Conservation (phyloP, 2,329 filamentous ascomycete genomes). For the Leptographium galeiforme region DNA sequence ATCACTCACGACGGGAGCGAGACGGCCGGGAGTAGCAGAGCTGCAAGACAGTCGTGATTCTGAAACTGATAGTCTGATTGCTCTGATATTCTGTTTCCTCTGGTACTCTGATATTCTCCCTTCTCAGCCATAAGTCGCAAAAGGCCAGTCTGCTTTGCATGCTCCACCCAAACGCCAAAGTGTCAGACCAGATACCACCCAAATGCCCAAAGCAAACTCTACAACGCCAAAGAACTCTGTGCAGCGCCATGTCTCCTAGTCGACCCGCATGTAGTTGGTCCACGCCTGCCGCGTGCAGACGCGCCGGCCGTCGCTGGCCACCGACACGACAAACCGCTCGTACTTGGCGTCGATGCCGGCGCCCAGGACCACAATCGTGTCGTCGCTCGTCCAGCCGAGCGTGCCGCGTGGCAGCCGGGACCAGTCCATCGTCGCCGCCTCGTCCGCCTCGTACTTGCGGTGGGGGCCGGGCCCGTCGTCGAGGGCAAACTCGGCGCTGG, state of each 20-base stretch:
- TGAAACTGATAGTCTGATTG: no score
- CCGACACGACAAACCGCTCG: conserved; percentile 72
- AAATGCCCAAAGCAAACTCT: neutral
- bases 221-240: neutral
- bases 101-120: neutral
- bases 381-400: conserved; percentile 70
- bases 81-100: neutral
- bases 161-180: neutral
- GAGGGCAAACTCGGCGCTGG: conserved; percentile 68
- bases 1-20: neutral
- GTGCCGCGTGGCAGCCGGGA: conserved; percentile 63
- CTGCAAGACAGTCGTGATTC: neutral
- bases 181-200: neutral
- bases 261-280: conserved; percentile 54
- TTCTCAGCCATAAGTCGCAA: no score
- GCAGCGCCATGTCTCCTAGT: neutral
- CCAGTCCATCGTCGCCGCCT: conserved; percentile 33
- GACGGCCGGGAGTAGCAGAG: neutral
- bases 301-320: conserved; percentile 53
- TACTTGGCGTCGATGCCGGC: conserved; percentile 70
- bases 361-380: conserved; percentile 61
- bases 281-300: conserved; percentile 61
- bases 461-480: conserved; percentile 39
- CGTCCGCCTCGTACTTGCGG: conserved; percentile 20
- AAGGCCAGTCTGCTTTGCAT: neutral